Evolutionary conservation across 306 rosid genomes (phyloP).

Genomic region (Biancaea sappan): DNA sequence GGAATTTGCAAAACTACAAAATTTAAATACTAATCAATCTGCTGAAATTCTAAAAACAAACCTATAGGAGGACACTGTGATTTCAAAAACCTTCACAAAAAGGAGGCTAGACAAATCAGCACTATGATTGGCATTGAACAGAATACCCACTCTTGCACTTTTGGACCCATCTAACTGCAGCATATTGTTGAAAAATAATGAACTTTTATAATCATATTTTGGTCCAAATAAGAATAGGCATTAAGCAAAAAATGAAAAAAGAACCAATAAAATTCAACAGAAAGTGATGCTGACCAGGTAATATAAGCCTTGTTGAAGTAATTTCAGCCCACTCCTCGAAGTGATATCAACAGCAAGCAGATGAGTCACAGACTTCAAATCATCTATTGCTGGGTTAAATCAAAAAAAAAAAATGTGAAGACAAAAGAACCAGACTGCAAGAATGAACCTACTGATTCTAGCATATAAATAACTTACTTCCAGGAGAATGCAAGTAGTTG

Average conservation of each 20-base stretch:
- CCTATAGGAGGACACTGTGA: slow-evolving; percentile 79
- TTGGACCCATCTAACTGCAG: slow-evolving; percentile 75
- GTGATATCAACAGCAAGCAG: slow-evolving; percentile 75
- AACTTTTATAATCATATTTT: slow-evolving; percentile 15
- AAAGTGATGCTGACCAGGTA: slow-evolving; percentile 69
- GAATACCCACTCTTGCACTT: slow-evolving; percentile 75
- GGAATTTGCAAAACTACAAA: slow-evolving; percentile 26
- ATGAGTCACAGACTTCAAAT: slow-evolving; percentile 93
- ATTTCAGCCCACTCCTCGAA: slow-evolving; percentile 69
- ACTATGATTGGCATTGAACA: slow-evolving; percentile 62
- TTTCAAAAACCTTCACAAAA: slow-evolving; percentile 69
- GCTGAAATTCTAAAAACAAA: slow-evolving; percentile 38
- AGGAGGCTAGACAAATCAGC: slow-evolving; percentile 58
- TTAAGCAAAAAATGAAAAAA: slow-evolving; percentile 20
- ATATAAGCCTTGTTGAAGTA: slow-evolving; percentile 76
- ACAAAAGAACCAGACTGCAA: slow-evolving; percentile 27
- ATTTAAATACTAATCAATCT: slow-evolving; percentile 32
- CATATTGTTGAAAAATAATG: slow-evolving; percentile 30
- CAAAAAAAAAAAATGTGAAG: slow-evolving; percentile 41
- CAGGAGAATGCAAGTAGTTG: slow-evolving; percentile 77
- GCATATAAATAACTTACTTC: slow-evolving; percentile 65
- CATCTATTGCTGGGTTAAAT: slow-evolving; percentile 66
- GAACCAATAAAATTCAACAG: slow-evolving; percentile 25
- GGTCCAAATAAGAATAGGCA: slow-evolving; percentile 3
- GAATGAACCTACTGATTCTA: slow-evolving; percentile 27